Base-by-base conservation (phyloP, 257 asterid species). In the Solanum phureja region DNA sequence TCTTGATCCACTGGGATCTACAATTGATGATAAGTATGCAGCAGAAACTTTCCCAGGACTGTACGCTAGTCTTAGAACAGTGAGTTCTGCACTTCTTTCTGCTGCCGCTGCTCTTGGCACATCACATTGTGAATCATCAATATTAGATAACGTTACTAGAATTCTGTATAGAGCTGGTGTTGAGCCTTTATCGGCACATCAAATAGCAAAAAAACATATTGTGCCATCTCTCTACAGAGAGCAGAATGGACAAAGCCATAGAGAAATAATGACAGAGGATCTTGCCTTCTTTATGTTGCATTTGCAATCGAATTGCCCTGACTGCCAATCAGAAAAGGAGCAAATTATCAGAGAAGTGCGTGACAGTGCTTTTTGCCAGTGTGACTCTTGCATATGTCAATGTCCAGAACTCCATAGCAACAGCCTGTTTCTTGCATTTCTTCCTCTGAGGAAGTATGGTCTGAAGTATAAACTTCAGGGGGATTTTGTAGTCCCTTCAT, bases 341-440 rank as follows among this genome's bases (percentile, higher is more conserved):
- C 82, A 35, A 77, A 95, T 97, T 87, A 90, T 94, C 38, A 86
- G 87, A 16, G 94, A 93, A 89, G 88, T 97, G 90, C 93, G 74
- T 40, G 89, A 89, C 87, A 93, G 92, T 86, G 97, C 95, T 90
- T 89, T n/a, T 62, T 62, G 71, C 71, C 75, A 68, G 16, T 27
- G 75, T 68, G 75, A 68, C 75, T 27, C 23, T 68, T 68, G 75
- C 75, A 68, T 68, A 68, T 27, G 75, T 29, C 37, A 31, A 68
- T 68, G 37, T 68, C 75, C 75, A 68, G 75, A 68, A 68, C 75
- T 24, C 31, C 71, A 62, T 62, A 62, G 71, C 99, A 94, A 90
- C 99, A 95, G 88, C 99, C 98, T 87, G 98, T 93, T 90, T 97
- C 95, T 92, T 62, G 95, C 99, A 3, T 95, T 94, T 92, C 99